Base-by-base conservation (phyloP, 75 land plant genomes). In the Cunninghamia lanceolata region DNA sequence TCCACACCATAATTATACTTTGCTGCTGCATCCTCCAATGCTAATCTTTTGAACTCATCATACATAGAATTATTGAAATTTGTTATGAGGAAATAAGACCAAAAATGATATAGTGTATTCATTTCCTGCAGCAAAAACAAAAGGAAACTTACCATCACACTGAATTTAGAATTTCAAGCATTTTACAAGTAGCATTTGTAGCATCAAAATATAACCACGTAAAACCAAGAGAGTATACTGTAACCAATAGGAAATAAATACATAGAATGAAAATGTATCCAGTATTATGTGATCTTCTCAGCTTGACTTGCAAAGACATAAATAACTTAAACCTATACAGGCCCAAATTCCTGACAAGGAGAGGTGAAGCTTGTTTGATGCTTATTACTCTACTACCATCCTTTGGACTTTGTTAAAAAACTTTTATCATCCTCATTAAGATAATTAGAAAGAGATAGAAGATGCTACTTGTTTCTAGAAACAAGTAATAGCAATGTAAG, bases 11-110 rank as follows among this genome's bases (percentile, higher is more conserved):
- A n/a, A n/a, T n/a, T n/a, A n/a, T n/a, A n/a, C n/a, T n/a, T n/a
- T n/a, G n/a, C n/a, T n/a, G n/a, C 99, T 98, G 89, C 95, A 98
- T 98, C 99, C 84, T 98, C 99, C 79, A 94, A 89, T 14, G 99
- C 99, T 16, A 93, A 87, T 74, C 92, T 95, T 42, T 88, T 89
- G 83, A 98, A 98, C 45, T 96, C 96, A 84, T 92, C 85, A 89
- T 98, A 98, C 99, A 98, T 98, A 19, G 94, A 88, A 83, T 83
- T 86, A 46, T 91, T 86, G 84, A 96, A 96, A 87, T 91, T 91
- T 34, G 91, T 87, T 86, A 97, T 94, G 21, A 98, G 91, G 85
- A 95, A 98, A 88, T 90, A 96, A 19, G 95, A 95, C 99, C 99
- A 98, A 88, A 96, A 98, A 36, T 96, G 73, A 78, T 96, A 98